Percentiles rank a stretch among this genome's conserved stretches.
Evolutionary conservation across 495 filamentous ascomycete genomes (phyloP).

Genomic region (Jackrogersella minutella): DNA sequence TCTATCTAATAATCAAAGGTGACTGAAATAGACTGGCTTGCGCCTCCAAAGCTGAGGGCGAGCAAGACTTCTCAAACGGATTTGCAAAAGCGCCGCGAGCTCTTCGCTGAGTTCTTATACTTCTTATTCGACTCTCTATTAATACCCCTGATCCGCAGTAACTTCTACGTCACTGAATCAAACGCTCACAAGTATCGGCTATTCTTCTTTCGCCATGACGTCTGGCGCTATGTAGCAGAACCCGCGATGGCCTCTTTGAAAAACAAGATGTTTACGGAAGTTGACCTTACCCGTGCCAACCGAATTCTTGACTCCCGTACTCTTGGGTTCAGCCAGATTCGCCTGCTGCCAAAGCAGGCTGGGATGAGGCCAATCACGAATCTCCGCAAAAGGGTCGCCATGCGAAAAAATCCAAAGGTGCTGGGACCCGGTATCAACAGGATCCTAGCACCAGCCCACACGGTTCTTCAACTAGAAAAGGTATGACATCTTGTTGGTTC

Average conservation of each 20-base stretch:
- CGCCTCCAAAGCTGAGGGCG: slow-evolving; percentile 52
- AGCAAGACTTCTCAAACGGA: slow-evolving; percentile 75
- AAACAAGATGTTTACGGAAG: slow-evolving; percentile 77
- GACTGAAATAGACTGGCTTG: slow-evolving; percentile 75
- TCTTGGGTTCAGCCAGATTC: slow-evolving; percentile 80
- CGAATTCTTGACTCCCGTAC: slow-evolving; percentile 65
- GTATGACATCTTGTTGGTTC: slow-evolving; percentile 22
- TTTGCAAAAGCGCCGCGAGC: slow-evolving; percentile 74
- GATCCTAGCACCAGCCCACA: slow-evolving; percentile 75
- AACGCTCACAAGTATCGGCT: slow-evolving; percentile 79
- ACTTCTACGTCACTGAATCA: slow-evolving; percentile 96
- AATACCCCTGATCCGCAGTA: slow-evolving; percentile 83
- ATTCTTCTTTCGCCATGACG: slow-evolving; percentile 94
- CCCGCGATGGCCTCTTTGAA: slow-evolving; percentile 76
- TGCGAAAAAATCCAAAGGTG: slow-evolving; percentile 59
- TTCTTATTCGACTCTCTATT: slow-evolving; percentile 91
- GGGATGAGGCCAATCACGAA: slow-evolving; percentile 85
- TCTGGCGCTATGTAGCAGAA: slow-evolving; percentile 81
- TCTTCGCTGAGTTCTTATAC: slow-evolving; percentile 87
- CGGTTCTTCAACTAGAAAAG: slow-evolving; percentile 81
- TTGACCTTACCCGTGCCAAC: slow-evolving; percentile 65
- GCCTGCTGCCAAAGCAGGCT: slow-evolving; percentile 76
- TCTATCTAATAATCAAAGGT: slow-evolving; percentile 56
- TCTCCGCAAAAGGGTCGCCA: slow-evolving; percentile 68
- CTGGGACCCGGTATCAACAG: slow-evolving; percentile 84